Evolutionary conservation across 768 basidiomycete species (phyloP), one percentile per base, ranked within the genome.

Genomic region (Trametes elegans): DNA sequence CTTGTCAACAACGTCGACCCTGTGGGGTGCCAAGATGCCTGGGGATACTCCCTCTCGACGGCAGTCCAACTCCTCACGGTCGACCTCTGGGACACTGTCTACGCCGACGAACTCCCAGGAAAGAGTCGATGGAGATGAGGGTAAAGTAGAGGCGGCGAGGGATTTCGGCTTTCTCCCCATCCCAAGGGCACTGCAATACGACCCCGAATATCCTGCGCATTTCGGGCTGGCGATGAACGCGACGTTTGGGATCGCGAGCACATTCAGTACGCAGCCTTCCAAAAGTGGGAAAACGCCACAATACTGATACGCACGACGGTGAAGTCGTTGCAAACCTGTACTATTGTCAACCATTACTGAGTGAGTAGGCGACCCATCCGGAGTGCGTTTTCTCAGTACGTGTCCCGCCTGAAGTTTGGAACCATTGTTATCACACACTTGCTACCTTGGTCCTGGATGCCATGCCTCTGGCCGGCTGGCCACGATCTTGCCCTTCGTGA

Each of bases 321-420:
- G 5, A 8, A 87, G 85, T 73, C 38, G 83, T 83, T 13, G 79
- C 83, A n/a, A 93, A 93, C 64, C 66, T 93, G 42, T 93, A 92
- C 65, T 93, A 92, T 61, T 88, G 85, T 57, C 88, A 90, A 71
- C 90, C 90, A 0, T 66, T 93, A 61, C 71, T 92, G 13, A 88
- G 90, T 83, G 66, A 59, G 29, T 59, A 4, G 2, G 13, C 2
- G 5, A 43, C 7, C 24, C 6, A 5, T 4, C 1, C 16, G 27
- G 13, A 13, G 42, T 10, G 34, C 34, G 11, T 35, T 11, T 14
- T 35, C 13, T 5, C 34, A 35, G 34, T 35, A 13, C 34, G 34
- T 14, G 3, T 35, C 3, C 6, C n/a, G n/a, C 34, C 13, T 35
- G 6, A 35, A n/a, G n/a, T n/a, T n/a, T n/a, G n/a, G n/a, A n/a